These are phyloP conservation scores for Amylostereum areolatum DNA, from an alignment of 1,284 basidiomycete genomes.

Conservation along the genomic window DNA sequence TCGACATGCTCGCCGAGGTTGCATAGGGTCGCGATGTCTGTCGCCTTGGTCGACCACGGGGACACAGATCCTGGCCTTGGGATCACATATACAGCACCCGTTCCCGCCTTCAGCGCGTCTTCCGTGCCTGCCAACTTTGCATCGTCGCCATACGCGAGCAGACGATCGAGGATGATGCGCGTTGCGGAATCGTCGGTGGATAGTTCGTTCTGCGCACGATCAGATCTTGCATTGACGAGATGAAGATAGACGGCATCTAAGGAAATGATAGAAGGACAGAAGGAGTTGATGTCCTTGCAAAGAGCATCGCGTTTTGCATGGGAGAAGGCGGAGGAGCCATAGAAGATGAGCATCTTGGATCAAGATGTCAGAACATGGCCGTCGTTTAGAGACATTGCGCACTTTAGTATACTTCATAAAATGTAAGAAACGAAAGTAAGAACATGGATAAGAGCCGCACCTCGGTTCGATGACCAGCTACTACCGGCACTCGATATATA, in stretches of 20 bases:
- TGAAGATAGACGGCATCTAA: slow-evolving; percentile 88
- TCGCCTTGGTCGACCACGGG: slow-evolving; percentile 98
- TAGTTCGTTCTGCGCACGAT: slow-evolving; percentile 45
- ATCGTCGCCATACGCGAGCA: slow-evolving; percentile 89
- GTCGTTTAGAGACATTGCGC: too few relatives aligned
- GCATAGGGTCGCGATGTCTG: slow-evolving; percentile 90
- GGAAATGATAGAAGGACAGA: slow-evolving; percentile 49
- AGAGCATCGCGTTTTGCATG: slow-evolving; percentile 66
- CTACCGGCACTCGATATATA: too few relatives aligned
- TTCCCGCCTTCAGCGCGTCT: slow-evolving; percentile 29
- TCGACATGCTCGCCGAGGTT: slow-evolving; percentile 66
- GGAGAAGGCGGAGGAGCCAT: slow-evolving; percentile 71
- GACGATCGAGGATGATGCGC: slow-evolving; percentile 57
- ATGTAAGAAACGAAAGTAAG: too few relatives aligned
- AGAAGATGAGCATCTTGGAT: slow-evolving; percentile 53
- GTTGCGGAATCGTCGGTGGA: slow-evolving; percentile 36
- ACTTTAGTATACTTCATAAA: too few relatives aligned
- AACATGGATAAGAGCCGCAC: too few relatives aligned
- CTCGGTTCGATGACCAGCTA: too few relatives aligned
- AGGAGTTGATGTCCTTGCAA: slow-evolving; percentile 55
- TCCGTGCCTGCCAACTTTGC: slow-evolving; percentile 43
- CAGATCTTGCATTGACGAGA: slow-evolving; percentile 64
- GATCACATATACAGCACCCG: slow-evolving; percentile 63
- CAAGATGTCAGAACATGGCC: too few relatives aligned
- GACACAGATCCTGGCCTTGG: slow-evolving; percentile 82